phyloP scores from a whole-genome alignment of 2,329 filamentous ascomycete genomes.

The Talaromyces sp. region DNA sequence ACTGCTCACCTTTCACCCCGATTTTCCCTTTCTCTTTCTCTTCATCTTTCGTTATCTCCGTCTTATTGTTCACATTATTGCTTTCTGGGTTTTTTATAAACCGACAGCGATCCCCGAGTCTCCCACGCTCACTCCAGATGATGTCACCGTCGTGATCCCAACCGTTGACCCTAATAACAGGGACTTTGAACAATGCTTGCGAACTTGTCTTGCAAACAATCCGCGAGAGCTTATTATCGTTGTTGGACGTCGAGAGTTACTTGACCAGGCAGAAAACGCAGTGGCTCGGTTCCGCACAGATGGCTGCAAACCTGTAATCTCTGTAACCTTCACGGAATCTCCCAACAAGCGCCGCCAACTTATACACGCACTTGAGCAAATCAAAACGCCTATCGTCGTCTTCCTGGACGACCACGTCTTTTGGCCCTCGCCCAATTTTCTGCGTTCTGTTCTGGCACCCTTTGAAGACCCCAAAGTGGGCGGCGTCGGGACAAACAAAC shows the following conservation, averaged over 20 bases:
- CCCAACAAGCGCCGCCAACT: conserved; percentile 50
- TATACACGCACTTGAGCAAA: conserved; percentile 31
- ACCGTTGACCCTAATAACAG: conserved; percentile 43
- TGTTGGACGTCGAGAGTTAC: conserved; percentile 34
- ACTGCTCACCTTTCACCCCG: not conserved
- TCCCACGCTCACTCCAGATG: conserved; percentile 28
- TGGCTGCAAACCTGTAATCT: conserved; percentile 13
- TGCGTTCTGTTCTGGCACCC: conserved; percentile 38
- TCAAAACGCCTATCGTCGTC: conserved; percentile 41
- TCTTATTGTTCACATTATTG: conserved; percentile 40
- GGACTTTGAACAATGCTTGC: conserved; percentile 41
- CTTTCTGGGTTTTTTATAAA: conserved; percentile 35
- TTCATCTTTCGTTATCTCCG: conserved; percentile 46
- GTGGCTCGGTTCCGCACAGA: not conserved
- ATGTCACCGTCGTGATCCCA: conserved; percentile 50
- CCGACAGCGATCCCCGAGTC: conserved; percentile 23
- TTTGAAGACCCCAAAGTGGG: conserved; percentile 47
- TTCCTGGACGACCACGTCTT: conserved; percentile 52
- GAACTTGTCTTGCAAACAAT: conserved; percentile 34
- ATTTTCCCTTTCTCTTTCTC: conserved; percentile 27
- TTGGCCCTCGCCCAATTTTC: conserved; percentile 42
- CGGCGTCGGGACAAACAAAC: conserved; percentile 54
- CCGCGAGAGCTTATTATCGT: conserved; percentile 42
- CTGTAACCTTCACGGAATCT: conserved; percentile 24
- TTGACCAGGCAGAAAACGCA: not conserved